Percentiles rank a stretch among this genome's conserved stretches.
Conservation (phyloP, 1,284 basidiomycete species). For the Tremellales sp. region DNA sequence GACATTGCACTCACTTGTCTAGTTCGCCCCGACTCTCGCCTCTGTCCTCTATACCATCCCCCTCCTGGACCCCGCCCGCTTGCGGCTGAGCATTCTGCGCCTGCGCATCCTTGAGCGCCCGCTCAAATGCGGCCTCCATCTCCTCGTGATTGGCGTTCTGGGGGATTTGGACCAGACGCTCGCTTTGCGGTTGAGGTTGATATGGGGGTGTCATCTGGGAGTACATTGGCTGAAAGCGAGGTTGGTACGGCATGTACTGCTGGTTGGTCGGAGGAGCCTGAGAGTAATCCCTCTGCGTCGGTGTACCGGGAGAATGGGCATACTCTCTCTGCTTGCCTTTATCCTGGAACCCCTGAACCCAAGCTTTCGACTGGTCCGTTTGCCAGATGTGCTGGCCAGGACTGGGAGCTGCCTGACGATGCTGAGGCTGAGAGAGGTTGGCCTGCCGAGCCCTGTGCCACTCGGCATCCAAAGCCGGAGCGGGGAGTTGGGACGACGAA, state of each 20-base stretch:
- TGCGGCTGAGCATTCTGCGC: conserved; percentile 55
- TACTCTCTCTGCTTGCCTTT: conserved; percentile 18
- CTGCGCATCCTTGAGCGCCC: conserved; percentile 25
- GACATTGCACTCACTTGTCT: conserved; percentile 31
- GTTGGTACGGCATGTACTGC: conserved; percentile 1
- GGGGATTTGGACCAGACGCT: background rate
- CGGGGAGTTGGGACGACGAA: background rate
- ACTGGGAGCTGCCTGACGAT: background rate
- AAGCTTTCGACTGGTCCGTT: conserved; percentile 1
- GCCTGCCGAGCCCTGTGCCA: conserved; percentile 13
- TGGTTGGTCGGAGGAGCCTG: background rate
- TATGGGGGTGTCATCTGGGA: conserved; percentile 8
- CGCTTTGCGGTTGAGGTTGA: conserved; percentile 7
- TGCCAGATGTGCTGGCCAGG: background rate
- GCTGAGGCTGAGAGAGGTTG: conserved; percentile 1
- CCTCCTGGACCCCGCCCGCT: conserved; percentile 8
- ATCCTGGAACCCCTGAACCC: conserved; percentile 13
- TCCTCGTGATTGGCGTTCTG: conserved; percentile 1
- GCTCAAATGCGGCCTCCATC: conserved; percentile 39
- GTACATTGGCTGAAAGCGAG: conserved; percentile 10
- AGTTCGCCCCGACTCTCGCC: conserved; percentile 52
- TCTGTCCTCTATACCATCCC: conserved; percentile 36
- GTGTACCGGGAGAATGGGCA: conserved; percentile 3
- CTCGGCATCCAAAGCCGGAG: conserved; percentile 9
- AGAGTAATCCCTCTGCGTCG: background rate